A percentile compares a stretch with the other conserved stretches of the same genome.
These are phyloP conservation scores for Aureococcus anophagefferens DNA, from an alignment of 108 stramenopile genomes.

Conservation along the genomic window DNA sequence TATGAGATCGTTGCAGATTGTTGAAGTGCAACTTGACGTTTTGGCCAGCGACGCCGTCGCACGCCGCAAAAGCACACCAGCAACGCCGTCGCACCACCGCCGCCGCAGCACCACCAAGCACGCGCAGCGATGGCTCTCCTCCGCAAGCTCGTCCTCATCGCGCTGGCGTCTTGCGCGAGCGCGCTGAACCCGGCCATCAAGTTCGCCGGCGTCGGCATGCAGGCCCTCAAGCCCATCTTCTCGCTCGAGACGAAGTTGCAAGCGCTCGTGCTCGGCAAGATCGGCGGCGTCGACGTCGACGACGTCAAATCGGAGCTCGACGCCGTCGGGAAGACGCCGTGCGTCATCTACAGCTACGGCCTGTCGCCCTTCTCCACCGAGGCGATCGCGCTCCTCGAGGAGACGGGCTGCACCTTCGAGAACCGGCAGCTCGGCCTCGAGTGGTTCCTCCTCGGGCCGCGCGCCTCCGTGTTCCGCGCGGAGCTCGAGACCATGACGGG, in stretches of 20 bases:
- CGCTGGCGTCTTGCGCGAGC: no score
- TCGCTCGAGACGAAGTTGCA: conserved; percentile 46
- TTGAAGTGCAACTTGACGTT: no score
- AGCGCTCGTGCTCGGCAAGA: conserved; percentile 41
- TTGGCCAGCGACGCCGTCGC: no score
- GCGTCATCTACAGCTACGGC: conserved; percentile 60
- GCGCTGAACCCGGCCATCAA: conserved; percentile 51
- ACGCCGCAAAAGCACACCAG: no score
- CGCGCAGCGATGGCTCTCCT: no score
- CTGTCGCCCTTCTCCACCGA: conserved; percentile 54
- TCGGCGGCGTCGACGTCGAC: conserved; percentile 36
- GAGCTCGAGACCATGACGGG: conserved; percentile 41
- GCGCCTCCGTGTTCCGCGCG: conserved; percentile 45
- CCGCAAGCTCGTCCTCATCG: no score
- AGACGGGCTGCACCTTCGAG: conserved; percentile 40
- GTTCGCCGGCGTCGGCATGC: conserved; percentile 54
- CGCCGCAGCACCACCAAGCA: no score
- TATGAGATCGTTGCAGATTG: no score
- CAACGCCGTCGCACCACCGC: no score
- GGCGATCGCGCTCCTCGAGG: conserved; percentile 50
- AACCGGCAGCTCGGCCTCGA: conserved; percentile 51
- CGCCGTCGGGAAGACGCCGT: conserved; percentile 25
- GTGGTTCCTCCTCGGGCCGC: conserved; percentile 59
- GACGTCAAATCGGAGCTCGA: conserved; percentile 43
- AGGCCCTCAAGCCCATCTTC: conserved; percentile 53